These are phyloP conservation scores for Quercus agrifolia DNA, from an alignment of 306 rosid species.

Conservation along the genomic window DNA sequence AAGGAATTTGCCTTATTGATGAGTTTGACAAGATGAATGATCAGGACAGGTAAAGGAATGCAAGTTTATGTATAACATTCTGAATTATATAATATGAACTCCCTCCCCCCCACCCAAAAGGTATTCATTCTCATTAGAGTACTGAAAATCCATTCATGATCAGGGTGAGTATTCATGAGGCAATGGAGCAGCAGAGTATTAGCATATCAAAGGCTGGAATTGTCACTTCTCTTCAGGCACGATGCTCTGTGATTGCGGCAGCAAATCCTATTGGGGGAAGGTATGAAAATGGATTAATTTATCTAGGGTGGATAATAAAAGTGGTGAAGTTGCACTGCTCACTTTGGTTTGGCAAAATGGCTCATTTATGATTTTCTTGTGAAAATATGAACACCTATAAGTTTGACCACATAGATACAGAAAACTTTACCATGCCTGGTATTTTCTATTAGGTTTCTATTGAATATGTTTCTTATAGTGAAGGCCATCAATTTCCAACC, in stretches of 20 bases:
- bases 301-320: not conserved
- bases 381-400: not conserved
- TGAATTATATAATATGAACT: not conserved
- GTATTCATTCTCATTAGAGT: not conserved
- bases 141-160: slow-evolving; percentile 9
- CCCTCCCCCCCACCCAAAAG: not conserved
- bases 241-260: slow-evolving; percentile 99
- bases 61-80: not conserved
- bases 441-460: not conserved
- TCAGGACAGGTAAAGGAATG: slow-evolving; percentile 77
- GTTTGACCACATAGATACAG: not conserved
- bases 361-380: not conserved
- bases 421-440: not conserved
- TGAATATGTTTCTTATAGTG: not conserved
- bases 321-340: not conserved
- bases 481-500: not conserved
- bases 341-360: not conserved
- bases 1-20: slow-evolving; percentile 95
- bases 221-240: slow-evolving; percentile 98
- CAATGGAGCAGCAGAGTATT: slow-evolving; percentile 99
- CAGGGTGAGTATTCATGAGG: slow-evolving; percentile 99
- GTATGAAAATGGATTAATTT: slow-evolving; percentile 31
- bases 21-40: slow-evolving; percentile 99
- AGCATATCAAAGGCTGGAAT: slow-evolving; percentile 98
- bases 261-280: slow-evolving; percentile 99